Percentiles rank a stretch among this genome's conserved stretches.
Evolutionary conservation across 108 stramenopile genomes (phyloP).

Genomic region (Cyclotella atomus): DNA sequence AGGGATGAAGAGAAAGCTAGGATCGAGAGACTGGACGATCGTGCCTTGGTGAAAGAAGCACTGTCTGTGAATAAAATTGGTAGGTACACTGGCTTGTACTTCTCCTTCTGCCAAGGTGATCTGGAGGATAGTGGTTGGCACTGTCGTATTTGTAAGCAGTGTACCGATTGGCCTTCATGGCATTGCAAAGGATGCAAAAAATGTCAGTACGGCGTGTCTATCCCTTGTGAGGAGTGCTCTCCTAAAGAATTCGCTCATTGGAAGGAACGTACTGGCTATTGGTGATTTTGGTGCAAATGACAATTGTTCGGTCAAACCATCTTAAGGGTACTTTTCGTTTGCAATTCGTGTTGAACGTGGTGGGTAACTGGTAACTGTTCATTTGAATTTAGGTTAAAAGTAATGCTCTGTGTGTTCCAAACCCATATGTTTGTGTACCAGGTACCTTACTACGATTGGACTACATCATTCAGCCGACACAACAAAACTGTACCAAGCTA

Average conservation of each 20-base stretch:
- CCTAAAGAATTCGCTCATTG: not conserved
- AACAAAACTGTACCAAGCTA: too few species aligned
- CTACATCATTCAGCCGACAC: too few species aligned
- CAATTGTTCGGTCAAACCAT: too few species aligned
- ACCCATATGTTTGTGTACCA: too few species aligned
- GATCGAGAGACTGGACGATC: not conserved
- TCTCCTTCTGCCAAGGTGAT: not conserved
- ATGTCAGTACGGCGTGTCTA: slow-evolving; percentile 4
- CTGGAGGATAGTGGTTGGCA: not conserved
- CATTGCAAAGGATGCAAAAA: slow-evolving; percentile 17
- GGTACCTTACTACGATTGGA: too few species aligned
- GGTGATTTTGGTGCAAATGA: not conserved
- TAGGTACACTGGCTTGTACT: not conserved
- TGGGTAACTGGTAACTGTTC: too few species aligned
- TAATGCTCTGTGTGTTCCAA: too few species aligned
- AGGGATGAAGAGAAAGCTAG: not conserved
- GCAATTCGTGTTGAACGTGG: too few species aligned
- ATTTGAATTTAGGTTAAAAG: too few species aligned
- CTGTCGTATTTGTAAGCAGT: not conserved
- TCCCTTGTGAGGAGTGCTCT: not conserved
- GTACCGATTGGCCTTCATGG: not conserved
- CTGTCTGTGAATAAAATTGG: not conserved
- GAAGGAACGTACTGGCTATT: not conserved
- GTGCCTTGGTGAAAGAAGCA: not conserved
- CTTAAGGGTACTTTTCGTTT: too few species aligned